phyloP scores from a whole-genome alignment of 169 alveolate species.

The Babesia ovata region DNA sequence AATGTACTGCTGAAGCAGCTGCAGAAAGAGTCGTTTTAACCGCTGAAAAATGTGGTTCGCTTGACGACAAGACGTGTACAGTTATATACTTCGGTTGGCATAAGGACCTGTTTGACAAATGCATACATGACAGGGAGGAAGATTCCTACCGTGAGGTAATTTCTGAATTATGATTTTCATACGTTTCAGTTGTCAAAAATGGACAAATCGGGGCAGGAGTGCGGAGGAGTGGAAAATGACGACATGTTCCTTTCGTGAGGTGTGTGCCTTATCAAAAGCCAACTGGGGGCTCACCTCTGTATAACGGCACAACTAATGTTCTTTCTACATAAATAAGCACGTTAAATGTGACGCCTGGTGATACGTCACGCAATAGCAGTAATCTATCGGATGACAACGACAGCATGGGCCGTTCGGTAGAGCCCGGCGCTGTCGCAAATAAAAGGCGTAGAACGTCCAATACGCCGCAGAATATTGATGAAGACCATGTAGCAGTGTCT shows the following conservation, averaged over 20 bases:
- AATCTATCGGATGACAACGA: constrained; percentile 18
- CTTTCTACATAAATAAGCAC: neutral
- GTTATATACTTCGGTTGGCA: constrained; percentile 78
- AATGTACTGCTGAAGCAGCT: constrained; percentile 57
- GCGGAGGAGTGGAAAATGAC: constrained; percentile 17
- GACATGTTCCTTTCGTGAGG: constrained; percentile 33
- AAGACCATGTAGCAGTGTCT: no score
- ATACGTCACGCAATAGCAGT: constrained; percentile 1
- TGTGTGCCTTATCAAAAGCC: constrained; percentile 2
- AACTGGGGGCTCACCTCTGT: constrained; percentile 19
- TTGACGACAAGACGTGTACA: constrained; percentile 79
- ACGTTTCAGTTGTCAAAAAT: neutral
- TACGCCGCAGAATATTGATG: neutral
- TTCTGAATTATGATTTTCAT: neutral
- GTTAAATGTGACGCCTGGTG: neutral
- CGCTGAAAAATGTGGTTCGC: constrained; percentile 69
- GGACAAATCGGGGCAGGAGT: neutral
- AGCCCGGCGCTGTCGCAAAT: neutral
- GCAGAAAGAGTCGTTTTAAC: constrained; percentile 75
- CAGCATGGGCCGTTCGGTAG: constrained; percentile 13
- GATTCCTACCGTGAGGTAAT: constrained; percentile 13
- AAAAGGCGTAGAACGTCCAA: constrained; percentile 6
- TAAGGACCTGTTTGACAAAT: constrained; percentile 66
- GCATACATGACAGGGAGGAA: constrained; percentile 35
- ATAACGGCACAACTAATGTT: constrained; percentile 5